Evolutionary conservation across 352 stramenopile species (phyloP).

Genomic region (Globisporangium okanoganense): DNA sequence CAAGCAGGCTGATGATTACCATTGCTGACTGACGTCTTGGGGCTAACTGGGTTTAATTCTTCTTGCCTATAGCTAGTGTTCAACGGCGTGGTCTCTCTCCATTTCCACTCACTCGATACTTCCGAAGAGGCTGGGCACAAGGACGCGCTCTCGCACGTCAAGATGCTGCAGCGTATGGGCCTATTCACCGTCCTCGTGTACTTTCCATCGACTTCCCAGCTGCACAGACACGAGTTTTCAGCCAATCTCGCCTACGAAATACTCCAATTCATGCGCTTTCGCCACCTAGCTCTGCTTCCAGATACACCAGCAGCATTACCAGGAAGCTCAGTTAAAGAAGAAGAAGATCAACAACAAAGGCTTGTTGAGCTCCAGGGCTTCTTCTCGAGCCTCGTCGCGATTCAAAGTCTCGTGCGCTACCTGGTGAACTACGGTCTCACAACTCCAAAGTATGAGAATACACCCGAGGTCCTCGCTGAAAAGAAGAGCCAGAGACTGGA

Average conservation of each 20-base stretch:
- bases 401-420: constrained; percentile 39
- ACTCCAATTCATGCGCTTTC: constrained; percentile 34
- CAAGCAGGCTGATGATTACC: too few species aligned
- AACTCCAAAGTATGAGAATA: constrained; percentile 33
- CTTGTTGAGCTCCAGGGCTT: not conserved
- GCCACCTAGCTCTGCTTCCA: constrained; percentile 14
- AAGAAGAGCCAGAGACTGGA: not conserved
- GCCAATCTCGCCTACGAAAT: constrained; percentile 31
- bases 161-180: constrained; percentile 29
- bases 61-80: constrained; percentile 31
- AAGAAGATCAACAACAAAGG: too few species aligned
- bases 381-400: constrained; percentile 13
- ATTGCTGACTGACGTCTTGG: too few species aligned
- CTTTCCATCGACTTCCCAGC: constrained; percentile 23
- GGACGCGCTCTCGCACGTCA: constrained; percentile 12
- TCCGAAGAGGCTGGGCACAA: not conserved
- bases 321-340: too few species aligned
- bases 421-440: constrained; percentile 23
- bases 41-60: too few species aligned
- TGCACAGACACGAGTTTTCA: constrained; percentile 33
- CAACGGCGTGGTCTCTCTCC: constrained; percentile 19
- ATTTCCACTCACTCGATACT: not conserved
- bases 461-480: constrained; percentile 30
- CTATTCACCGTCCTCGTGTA: constrained; percentile 39
- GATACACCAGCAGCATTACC: not conserved